Evolutionary conservation across 495 filamentous ascomycete genomes (phyloP).

Genomic region (Penicillium lividum): DNA sequence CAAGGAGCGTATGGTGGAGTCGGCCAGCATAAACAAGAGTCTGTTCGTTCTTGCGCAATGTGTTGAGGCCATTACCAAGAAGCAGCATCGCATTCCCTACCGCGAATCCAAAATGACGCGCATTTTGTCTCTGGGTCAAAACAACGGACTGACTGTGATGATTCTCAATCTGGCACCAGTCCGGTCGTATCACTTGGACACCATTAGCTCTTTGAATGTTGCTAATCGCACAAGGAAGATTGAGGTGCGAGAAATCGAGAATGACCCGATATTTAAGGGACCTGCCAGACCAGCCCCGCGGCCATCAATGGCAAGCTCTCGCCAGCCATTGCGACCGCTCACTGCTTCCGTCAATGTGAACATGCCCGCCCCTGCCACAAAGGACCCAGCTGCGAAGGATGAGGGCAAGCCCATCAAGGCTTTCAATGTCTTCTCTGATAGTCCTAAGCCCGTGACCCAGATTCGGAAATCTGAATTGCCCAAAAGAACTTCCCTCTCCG

Average conservation of each 20-base stretch:
- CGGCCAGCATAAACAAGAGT: slow-evolving; percentile 98
- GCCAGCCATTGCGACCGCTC: slow-evolving; percentile 78
- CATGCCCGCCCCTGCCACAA: slow-evolving; percentile 47
- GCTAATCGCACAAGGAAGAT: slow-evolving; percentile 96
- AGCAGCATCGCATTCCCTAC: slow-evolving; percentile 82
- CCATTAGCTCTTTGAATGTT: slow-evolving; percentile 89
- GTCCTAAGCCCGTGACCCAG: slow-evolving; percentile 41
- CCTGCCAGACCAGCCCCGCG: slow-evolving; percentile 53
- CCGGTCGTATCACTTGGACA: slow-evolving; percentile 89
- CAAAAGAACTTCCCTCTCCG: slow-evolving; percentile 44
- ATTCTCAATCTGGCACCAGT: slow-evolving; percentile 90
- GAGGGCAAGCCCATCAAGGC: slow-evolving; percentile 74
- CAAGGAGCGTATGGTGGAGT: slow-evolving; percentile 90
- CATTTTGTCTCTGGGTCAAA: slow-evolving; percentile 89
- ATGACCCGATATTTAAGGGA: slow-evolving; percentile 82
- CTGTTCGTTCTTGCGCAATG: slow-evolving; percentile 94
- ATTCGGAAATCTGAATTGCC: slow-evolving; percentile 41
- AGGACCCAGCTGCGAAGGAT: slow-evolving; percentile 50
- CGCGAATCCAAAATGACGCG: slow-evolving; percentile 97
- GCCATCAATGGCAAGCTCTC: slow-evolving; percentile 48
- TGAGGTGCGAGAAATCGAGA: slow-evolving; percentile 91
- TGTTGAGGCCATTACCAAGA: slow-evolving; percentile 87
- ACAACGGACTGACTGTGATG: slow-evolving; percentile 95
- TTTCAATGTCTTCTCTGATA: slow-evolving; percentile 82
- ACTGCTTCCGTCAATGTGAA: slow-evolving; percentile 61